Evolutionary conservation across 192 early-diverging fungal genomes (phyloP).

Genomic region (Pilaira anomala): DNA sequence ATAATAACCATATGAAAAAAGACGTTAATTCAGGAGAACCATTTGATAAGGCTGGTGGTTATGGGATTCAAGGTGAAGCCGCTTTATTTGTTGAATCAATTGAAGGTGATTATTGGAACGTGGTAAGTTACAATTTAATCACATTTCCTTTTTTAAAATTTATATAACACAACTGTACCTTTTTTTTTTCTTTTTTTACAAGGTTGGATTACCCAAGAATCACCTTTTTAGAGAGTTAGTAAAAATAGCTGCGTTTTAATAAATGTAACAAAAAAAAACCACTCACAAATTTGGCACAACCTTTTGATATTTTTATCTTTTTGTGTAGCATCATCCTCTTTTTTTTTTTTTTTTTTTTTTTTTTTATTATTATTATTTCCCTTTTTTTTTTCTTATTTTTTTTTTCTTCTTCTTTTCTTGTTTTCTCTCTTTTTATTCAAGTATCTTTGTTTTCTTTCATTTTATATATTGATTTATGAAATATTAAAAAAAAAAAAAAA

Average conservation of each 20-base stretch:
- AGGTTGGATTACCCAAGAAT: slow-evolving; percentile 36
- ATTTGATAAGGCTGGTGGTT: slow-evolving; percentile 79
- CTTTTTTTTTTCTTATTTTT: neutral
- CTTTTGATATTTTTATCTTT: neutral
- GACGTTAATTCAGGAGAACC: slow-evolving; percentile 51
- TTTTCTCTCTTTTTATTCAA: neutral
- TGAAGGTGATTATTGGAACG: slow-evolving; percentile 83
- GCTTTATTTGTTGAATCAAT: slow-evolving; percentile 69
- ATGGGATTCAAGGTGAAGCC: slow-evolving; percentile 81
- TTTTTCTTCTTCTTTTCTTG: neutral
- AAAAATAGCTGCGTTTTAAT: slow-evolving; percentile 9
- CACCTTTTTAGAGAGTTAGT: slow-evolving; percentile 25
- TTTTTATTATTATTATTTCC: slow-evolving; percentile 1
- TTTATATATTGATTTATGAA: neutral
- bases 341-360: neutral
- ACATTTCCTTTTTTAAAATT: neutral
- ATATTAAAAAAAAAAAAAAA: neutral
- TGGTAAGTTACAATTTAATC: slow-evolving; percentile 45
- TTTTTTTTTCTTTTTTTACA: neutral
- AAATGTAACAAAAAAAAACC: neutral
- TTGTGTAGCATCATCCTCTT: slow-evolving; percentile 5
- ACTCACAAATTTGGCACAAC: neutral
- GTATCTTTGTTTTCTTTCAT: neutral
- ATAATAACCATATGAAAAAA: slow-evolving; percentile 9
- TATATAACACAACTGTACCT: neutral